These are phyloP conservation scores for Cryptosporidium canis DNA, from an alignment of 169 alveolate species.

Conservation along the genomic window DNA sequence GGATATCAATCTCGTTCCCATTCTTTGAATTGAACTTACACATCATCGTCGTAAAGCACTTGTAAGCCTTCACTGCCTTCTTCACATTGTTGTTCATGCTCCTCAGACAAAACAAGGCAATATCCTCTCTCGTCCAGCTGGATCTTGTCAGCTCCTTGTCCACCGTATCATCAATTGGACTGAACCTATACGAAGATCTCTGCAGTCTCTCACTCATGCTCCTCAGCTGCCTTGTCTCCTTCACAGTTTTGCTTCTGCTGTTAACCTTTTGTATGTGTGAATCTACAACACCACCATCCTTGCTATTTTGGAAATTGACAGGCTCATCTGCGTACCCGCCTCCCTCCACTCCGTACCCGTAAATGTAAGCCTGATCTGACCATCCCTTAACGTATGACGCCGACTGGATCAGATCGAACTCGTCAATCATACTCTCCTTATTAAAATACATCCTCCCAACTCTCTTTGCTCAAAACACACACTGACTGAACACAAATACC, in stretches of 20 bases:
- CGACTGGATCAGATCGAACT: not conserved
- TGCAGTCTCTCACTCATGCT: slow-evolving; percentile 34
- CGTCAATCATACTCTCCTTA: slow-evolving; percentile 1
- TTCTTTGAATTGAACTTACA: slow-evolving; percentile 31
- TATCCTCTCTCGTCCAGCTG: slow-evolving; percentile 60
- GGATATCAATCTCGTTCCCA: slow-evolving; percentile 37
- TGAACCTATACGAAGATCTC: slow-evolving; percentile 38
- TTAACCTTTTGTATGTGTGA: not conserved
- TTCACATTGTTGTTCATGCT: slow-evolving; percentile 28
- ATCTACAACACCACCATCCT: not conserved
- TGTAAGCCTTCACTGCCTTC: slow-evolving; percentile 41
- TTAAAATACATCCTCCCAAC: not conserved
- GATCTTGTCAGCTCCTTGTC: slow-evolving; percentile 58
- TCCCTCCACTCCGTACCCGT: not conserved
- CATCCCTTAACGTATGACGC: not conserved
- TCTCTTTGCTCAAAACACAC: not conserved
- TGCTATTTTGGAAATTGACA: not conserved
- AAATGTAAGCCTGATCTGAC: not conserved
- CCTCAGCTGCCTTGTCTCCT: not conserved
- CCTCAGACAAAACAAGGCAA: slow-evolving; percentile 58
- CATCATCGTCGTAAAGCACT: slow-evolving; percentile 45
- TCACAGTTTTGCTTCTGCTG: not conserved
- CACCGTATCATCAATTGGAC: slow-evolving; percentile 26
- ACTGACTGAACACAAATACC: not conserved
- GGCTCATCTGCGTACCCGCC: not conserved